These are phyloP conservation scores for Bisporella sp. DNA, from an alignment of 2,329 filamentous ascomycete species.

Conservation along the genomic window DNA sequence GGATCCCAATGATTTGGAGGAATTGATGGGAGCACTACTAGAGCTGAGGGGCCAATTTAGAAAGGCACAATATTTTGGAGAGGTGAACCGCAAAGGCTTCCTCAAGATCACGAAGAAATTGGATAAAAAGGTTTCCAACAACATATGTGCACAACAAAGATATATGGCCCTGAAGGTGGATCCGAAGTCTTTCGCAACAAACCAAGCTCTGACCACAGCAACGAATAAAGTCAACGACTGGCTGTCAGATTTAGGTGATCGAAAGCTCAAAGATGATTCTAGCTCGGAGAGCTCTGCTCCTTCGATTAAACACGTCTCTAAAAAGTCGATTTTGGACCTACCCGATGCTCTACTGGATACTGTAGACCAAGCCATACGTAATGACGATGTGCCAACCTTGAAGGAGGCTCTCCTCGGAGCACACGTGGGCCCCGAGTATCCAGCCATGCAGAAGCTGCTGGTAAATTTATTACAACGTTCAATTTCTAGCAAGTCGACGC, in stretches of 20 bases:
- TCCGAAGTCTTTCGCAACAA: slow-evolving; percentile 79
- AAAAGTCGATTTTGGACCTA: slow-evolving; percentile 68
- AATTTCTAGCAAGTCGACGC: slow-evolving; percentile 61
- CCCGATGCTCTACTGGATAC: slow-evolving; percentile 61
- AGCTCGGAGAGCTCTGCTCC: slow-evolving; percentile 61
- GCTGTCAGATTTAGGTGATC: slow-evolving; percentile 75
- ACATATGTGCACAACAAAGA: slow-evolving; percentile 68
- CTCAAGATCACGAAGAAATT: slow-evolving; percentile 99
- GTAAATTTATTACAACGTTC: slow-evolving; percentile 73
- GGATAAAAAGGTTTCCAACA: slow-evolving; percentile 78
- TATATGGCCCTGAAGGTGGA: slow-evolving; percentile 92
- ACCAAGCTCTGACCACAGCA: slow-evolving; percentile 47
- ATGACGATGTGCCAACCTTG: slow-evolving; percentile 55
- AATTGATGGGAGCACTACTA: slow-evolving; percentile 81
- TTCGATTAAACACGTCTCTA: slow-evolving; percentile 70
- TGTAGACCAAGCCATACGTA: slow-evolving; percentile 65
- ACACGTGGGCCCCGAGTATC: slow-evolving; percentile 44
- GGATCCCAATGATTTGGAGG: slow-evolving; percentile 84
- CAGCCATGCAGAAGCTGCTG: slow-evolving; percentile 58
- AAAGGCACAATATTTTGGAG: slow-evolving; percentile 95
- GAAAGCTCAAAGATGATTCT: slow-evolving; percentile 68
- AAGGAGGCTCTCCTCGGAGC: slow-evolving; percentile 50
- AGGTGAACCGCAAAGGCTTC: slow-evolving; percentile 92
- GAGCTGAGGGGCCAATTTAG: slow-evolving; percentile 82
- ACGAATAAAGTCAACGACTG: slow-evolving; percentile 79